Base-by-base conservation (phyloP, 2,329 filamentous ascomycete genomes). In the Waltergamsia citrina region DNA sequence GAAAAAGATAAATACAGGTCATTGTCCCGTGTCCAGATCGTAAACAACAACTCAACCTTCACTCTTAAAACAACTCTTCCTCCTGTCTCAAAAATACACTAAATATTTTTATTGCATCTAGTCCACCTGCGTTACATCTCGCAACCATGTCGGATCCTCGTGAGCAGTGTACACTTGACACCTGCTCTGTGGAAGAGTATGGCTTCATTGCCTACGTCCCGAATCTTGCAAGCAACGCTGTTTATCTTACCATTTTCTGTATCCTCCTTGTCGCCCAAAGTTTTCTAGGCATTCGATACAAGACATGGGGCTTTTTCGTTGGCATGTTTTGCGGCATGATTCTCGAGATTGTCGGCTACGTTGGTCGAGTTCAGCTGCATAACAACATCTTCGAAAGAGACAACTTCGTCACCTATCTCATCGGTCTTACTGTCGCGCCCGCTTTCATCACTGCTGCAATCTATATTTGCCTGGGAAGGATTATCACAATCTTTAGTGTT, bases 371-470 rank as follows among this genome's bases (percentile, higher is more conserved):
- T n/a, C 49, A 70, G 40, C 56, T 74, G 36, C 60, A 70, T 36
- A 41, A 63, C 26, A 67, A 78, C 41, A 68, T 71, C 0, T 78
- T 71, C 43, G 55, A 45, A 24, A 60, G 75, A 43, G 45, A 50
- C 6, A 66, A 63, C 2, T 81, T 81, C 45, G 56, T 67, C 33
- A 46, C 43, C 21, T 48, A 50, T 14, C 43, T 50, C 16, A 70
- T 48, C 43, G 69, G 65, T 36, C 57, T 83, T 26, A 81, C 76
- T 2, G 65, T 81, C 36, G 76, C 60, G 1, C 77, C 78, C 0
- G 74, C 75, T 1, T 80, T 80, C 51, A 59, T 80, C 43, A 67
- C 71, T 3, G 77, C 73, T 1, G 71, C 65, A 3, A 69, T 81
- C 36, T 82, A 81, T 47, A 57, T 81, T 32, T 74, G 69, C 38